A percentile compares a stretch with the other conserved stretches of the same genome.
These are phyloP conservation scores for Magnaporthales sp. DNA, from an alignment of 2,329 filamentous ascomycete genomes.

Conservation along the genomic window DNA sequence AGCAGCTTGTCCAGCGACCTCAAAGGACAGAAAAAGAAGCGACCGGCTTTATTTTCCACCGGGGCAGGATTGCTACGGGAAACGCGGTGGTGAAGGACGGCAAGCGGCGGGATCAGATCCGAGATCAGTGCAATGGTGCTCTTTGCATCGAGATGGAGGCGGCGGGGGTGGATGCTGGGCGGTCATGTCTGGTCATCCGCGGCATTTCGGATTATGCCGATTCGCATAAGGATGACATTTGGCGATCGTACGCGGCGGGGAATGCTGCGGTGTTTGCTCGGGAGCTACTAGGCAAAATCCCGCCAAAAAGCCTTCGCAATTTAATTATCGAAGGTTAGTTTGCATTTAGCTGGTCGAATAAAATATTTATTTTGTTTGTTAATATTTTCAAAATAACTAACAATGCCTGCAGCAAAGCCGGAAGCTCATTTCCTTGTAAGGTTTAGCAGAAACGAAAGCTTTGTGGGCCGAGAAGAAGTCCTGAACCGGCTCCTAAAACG, in stretches of 20 bases:
- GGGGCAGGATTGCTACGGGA: slow-evolving; percentile 19
- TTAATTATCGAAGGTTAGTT: background rate
- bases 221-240: slow-evolving; percentile 26
- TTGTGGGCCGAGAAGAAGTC: slow-evolving; percentile 15
- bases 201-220: slow-evolving; percentile 32
- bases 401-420: slow-evolving; percentile 6
- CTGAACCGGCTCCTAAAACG: slow-evolving; percentile 11
- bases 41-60: slow-evolving; percentile 12
- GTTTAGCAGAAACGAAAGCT: slow-evolving; percentile 17
- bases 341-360: too few species aligned
- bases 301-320: background rate
- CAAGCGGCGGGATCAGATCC: too few species aligned
- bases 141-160: too few species aligned
- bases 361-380: background rate
- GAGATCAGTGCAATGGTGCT: too few species aligned
- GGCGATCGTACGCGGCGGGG: slow-evolving; percentile 25
- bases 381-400: background rate
- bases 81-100: too few species aligned
- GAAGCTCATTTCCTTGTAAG: slow-evolving; percentile 9
- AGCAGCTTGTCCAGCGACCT: background rate
- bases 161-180: too few species aligned
- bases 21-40: background rate
- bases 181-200: slow-evolving; percentile 27
- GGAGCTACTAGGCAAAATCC: slow-evolving; percentile 8
- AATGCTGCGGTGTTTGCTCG: slow-evolving; percentile 20